Percentiles rank a stretch among this genome's conserved stretches.
phyloP scores from a whole-genome alignment of 768 basidiomycete species.

The Candolleomyces eurysporus region DNA sequence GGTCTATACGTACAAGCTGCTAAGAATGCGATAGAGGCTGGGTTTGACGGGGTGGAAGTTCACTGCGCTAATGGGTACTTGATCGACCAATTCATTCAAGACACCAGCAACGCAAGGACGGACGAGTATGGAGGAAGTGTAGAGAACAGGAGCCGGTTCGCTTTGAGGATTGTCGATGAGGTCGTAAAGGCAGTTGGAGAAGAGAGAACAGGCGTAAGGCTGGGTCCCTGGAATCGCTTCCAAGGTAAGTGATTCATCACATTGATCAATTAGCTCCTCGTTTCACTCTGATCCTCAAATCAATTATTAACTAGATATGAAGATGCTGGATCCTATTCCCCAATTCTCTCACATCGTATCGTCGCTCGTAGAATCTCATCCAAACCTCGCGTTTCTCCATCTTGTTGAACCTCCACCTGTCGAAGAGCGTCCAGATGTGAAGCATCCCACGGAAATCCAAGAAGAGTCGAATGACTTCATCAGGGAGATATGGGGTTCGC shows the following conservation, averaged over 20 bases:
- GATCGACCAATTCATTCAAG: slow-evolving; percentile 61
- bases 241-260: slow-evolving; percentile 27
- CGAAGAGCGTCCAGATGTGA: neutral
- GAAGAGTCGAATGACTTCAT: slow-evolving; percentile 42
- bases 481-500: slow-evolving; percentile 43
- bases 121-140: slow-evolving; percentile 68
- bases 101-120: slow-evolving; percentile 56
- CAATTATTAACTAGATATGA: slow-evolving; percentile 36
- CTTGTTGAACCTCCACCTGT: slow-evolving; percentile 36
- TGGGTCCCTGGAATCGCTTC: slow-evolving; percentile 53
- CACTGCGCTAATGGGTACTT: slow-evolving; percentile 39
- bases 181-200: slow-evolving; percentile 51
- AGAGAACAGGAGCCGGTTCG: slow-evolving; percentile 57
- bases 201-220: slow-evolving; percentile 50
- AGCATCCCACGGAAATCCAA: neutral
- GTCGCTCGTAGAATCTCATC: slow-evolving; percentile 35
- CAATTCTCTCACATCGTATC: slow-evolving; percentile 51
- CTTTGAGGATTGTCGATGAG: slow-evolving; percentile 52
- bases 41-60: slow-evolving; percentile 60
- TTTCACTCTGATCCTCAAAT: too few species aligned
- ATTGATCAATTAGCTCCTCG: too few species aligned
- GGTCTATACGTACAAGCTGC: slow-evolving; percentile 52
- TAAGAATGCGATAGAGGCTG: slow-evolving; percentile 52
- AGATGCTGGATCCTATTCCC: slow-evolving; percentile 52
- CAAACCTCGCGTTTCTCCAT: slow-evolving; percentile 53